Evolutionary conservation across 192 early-diverging fungal species (phyloP).

Genomic region (Mortierella alpina): DNA sequence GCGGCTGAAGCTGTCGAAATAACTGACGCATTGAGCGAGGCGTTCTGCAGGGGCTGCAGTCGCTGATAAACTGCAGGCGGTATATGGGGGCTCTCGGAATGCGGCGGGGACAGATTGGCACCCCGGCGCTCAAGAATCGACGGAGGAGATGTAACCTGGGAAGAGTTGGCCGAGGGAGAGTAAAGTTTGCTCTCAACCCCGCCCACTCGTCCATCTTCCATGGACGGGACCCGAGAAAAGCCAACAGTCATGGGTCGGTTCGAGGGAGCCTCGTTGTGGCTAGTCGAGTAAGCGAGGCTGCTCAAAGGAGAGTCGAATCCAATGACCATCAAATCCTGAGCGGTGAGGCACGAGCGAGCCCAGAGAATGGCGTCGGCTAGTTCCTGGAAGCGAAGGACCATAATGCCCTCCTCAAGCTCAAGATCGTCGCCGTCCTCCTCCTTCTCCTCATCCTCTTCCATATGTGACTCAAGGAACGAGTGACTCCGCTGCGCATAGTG

Average conservation of each 20-base stretch:
- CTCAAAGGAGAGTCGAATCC: conserved; percentile 23
- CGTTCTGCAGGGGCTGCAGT: neutral
- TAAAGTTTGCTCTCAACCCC: neutral
- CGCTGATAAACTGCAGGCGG: neutral
- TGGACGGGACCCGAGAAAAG: conserved; percentile 18
- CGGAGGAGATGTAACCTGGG: neutral
- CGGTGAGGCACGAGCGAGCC: conserved; percentile 28
- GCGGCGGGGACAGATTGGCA: conserved; percentile 15
- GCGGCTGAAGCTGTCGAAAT: conserved; percentile 2
- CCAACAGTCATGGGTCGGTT: neutral
- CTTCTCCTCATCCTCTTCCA: neutral
- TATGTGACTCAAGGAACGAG: neutral
- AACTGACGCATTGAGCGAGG: neutral
- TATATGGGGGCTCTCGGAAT: neutral
- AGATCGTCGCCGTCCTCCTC: neutral
- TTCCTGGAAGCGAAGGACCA: conserved; percentile 33
- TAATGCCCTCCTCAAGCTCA: conserved; percentile 22
- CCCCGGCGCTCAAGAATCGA: conserved; percentile 46
- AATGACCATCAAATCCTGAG: conserved; percentile 43
- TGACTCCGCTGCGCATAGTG: too few species aligned
- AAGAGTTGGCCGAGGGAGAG: neutral
- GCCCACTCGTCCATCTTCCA: conserved; percentile 2
- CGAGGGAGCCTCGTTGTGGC: neutral
- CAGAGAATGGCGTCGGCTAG: conserved; percentile 34
- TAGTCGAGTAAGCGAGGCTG: neutral